Percentiles rank a stretch among this genome's conserved stretches.
These are phyloP conservation scores for Penicillium sp. DNA, from an alignment of 2,329 filamentous ascomycete genomes.

Conservation along the genomic window DNA sequence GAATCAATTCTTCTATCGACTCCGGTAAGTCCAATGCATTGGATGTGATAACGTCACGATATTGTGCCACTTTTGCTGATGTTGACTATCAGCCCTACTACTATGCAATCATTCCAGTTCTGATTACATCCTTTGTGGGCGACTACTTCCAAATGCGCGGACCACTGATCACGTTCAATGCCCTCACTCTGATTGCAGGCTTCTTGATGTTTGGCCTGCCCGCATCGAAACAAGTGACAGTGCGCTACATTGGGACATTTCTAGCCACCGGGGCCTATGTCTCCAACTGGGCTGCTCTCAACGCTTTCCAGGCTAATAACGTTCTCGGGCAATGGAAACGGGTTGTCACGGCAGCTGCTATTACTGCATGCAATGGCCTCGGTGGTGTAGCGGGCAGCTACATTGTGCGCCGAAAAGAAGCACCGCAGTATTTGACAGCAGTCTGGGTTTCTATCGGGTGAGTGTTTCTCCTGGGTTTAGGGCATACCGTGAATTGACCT, in stretches of 20 bases:
- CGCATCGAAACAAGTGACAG: slow-evolving; percentile 48
- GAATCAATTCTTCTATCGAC: slow-evolving; percentile 57
- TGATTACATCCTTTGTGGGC: slow-evolving; percentile 57
- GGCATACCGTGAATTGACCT: neutral
- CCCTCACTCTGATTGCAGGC: slow-evolving; percentile 54
- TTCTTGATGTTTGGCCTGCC: slow-evolving; percentile 62
- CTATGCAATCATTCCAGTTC: slow-evolving; percentile 58
- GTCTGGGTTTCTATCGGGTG: slow-evolving; percentile 61
- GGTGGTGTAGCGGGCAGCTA: slow-evolving; percentile 62
- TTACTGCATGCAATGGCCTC: slow-evolving; percentile 57
- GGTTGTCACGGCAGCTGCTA: slow-evolving; percentile 55
- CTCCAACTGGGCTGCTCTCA: slow-evolving; percentile 63
- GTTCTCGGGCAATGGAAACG: slow-evolving; percentile 61
- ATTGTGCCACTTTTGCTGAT: no score
- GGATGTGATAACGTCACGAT: no score
- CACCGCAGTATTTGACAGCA: slow-evolving; percentile 58
- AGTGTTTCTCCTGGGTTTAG: neutral
- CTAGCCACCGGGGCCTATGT: slow-evolving; percentile 63
- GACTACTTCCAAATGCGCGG: slow-evolving; percentile 57
- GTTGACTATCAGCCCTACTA: slow-evolving; percentile 53
- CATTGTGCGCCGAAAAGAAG: slow-evolving; percentile 57
- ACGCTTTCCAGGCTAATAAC: slow-evolving; percentile 59
- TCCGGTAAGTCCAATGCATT: slow-evolving; percentile 37
- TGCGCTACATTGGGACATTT: slow-evolving; percentile 60
- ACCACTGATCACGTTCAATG: slow-evolving; percentile 61